A percentile compares a stretch with the other conserved stretches of the same genome.
Evolutionary conservation across 192 early-diverging fungal genomes (phyloP).

Genomic region (Backusella tuberculispora): DNA sequence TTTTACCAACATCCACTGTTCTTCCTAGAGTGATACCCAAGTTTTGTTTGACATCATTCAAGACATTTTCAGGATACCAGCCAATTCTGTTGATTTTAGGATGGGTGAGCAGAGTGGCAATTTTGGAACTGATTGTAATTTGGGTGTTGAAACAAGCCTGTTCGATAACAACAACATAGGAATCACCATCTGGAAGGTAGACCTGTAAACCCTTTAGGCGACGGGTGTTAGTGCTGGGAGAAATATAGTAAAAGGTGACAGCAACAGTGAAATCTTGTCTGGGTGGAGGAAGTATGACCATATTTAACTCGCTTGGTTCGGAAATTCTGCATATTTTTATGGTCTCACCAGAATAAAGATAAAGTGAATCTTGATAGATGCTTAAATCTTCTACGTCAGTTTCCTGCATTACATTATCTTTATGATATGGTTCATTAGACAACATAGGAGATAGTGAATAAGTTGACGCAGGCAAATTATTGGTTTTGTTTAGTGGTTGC

Average conservation of each 20-base stretch:
- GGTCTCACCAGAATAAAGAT: not conserved
- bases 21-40: slow-evolving; percentile 8
- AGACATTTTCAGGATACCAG: slow-evolving; percentile 1
- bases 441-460: not conserved
- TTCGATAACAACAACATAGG: slow-evolving; percentile 20
- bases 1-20: slow-evolving; percentile 12
- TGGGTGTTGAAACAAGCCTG: not conserved
- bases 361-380: not conserved
- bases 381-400: not conserved
- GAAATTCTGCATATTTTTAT: slow-evolving; percentile 1
- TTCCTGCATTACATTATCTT: not conserved
- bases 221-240: not conserved
- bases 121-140: not conserved
- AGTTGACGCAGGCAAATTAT: not conserved
- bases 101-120: slow-evolving; percentile 17
- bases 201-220: slow-evolving; percentile 24
- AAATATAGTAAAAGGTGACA: slow-evolving; percentile 4
- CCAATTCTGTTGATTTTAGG: slow-evolving; percentile 2
- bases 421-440: not conserved
- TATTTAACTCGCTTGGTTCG: not conserved
- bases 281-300: not conserved
- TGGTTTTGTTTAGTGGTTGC: not conserved
- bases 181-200: not conserved
- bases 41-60: not conserved
- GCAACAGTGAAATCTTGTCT: not conserved